Evolutionary conservation across 83 land plant genomes (phyloP).

Genomic region (Isoetes engelmannii): DNA sequence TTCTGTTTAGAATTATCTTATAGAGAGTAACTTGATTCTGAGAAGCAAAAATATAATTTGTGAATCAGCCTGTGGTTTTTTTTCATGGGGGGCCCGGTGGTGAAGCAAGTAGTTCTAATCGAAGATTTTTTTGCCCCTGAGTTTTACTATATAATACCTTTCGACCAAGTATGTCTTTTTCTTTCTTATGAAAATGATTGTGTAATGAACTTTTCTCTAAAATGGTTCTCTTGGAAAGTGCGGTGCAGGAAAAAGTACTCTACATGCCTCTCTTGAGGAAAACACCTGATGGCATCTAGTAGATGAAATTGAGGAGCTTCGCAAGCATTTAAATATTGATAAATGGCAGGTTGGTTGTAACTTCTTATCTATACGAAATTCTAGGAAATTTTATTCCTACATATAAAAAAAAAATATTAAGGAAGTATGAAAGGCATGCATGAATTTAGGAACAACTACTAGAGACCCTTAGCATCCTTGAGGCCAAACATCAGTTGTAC

Average conservation of each 20-base stretch:
- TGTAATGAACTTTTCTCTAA: background rate
- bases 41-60: too few relatives aligned
- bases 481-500: too few relatives aligned
- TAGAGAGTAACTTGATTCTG: too few relatives aligned
- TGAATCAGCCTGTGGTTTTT: constrained; percentile 36
- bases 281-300: constrained; percentile 46
- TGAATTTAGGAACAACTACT: too few relatives aligned
- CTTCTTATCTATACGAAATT: background rate
- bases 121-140: constrained; percentile 43
- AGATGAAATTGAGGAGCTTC: constrained; percentile 35
- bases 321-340: constrained; percentile 36
- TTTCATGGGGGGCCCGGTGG: constrained; percentile 47
- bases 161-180: constrained; percentile 31
- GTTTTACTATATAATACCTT: constrained; percentile 35
- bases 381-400: background rate
- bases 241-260: constrained; percentile 47
- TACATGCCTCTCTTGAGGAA: constrained; percentile 46
- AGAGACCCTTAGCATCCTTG: too few relatives aligned
- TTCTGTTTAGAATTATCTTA: too few relatives aligned
- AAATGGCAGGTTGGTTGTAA: constrained; percentile 36
- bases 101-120: constrained; percentile 33
- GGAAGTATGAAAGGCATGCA: too few relatives aligned
- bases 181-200: background rate
- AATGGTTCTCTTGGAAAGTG: constrained; percentile 20
- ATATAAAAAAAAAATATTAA: background rate